A percentile compares a stretch with the other conserved stretches of the same genome.
Evolutionary conservation across 2,329 filamentous ascomycete species (phyloP).

Genomic region (Plenodomus biglobosus): DNA sequence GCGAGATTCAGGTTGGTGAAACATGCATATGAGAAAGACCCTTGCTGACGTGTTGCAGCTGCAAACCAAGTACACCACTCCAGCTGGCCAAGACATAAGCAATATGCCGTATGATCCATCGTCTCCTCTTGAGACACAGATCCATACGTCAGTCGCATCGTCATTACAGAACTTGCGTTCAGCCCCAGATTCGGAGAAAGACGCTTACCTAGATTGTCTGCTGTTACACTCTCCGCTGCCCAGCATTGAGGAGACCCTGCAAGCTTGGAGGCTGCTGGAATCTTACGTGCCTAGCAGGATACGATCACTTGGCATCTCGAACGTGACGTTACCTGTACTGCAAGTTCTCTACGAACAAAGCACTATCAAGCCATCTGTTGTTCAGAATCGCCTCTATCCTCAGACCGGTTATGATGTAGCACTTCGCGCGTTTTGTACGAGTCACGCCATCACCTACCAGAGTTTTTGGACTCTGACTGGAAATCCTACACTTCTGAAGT

Average conservation of each 20-base stretch:
- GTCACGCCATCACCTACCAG: slow-evolving; percentile 58
- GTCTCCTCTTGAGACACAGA: slow-evolving; percentile 63
- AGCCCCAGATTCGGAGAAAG: slow-evolving; percentile 33
- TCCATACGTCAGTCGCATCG: slow-evolving; percentile 65
- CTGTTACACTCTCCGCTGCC: slow-evolving; percentile 61
- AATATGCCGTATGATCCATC: slow-evolving; percentile 65
- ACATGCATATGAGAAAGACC: not conserved
- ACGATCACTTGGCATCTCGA: slow-evolving; percentile 73
- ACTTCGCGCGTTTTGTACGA: slow-evolving; percentile 59
- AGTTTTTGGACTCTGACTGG: slow-evolving; percentile 64
- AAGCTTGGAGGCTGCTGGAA: slow-evolving; percentile 68
- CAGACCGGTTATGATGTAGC: slow-evolving; percentile 61
- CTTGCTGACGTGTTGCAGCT: slow-evolving; percentile 50
- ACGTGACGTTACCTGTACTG: slow-evolving; percentile 63
- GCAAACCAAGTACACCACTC: slow-evolving; percentile 80
- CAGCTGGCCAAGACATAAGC: slow-evolving; percentile 60
- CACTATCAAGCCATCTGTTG: slow-evolving; percentile 60
- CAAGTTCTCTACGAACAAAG: slow-evolving; percentile 53
- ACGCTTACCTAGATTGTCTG: slow-evolving; percentile 58
- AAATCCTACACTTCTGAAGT: slow-evolving; percentile 56
- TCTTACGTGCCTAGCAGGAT: slow-evolving; percentile 66
- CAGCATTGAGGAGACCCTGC: slow-evolving; percentile 56
- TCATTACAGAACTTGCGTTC: slow-evolving; percentile 65
- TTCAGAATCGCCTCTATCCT: slow-evolving; percentile 75
- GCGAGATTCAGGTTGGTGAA: slow-evolving; percentile 64